Base-by-base conservation (phyloP, 1,284 basidiomycete genomes). In the Anthracocystis walkeri region DNA sequence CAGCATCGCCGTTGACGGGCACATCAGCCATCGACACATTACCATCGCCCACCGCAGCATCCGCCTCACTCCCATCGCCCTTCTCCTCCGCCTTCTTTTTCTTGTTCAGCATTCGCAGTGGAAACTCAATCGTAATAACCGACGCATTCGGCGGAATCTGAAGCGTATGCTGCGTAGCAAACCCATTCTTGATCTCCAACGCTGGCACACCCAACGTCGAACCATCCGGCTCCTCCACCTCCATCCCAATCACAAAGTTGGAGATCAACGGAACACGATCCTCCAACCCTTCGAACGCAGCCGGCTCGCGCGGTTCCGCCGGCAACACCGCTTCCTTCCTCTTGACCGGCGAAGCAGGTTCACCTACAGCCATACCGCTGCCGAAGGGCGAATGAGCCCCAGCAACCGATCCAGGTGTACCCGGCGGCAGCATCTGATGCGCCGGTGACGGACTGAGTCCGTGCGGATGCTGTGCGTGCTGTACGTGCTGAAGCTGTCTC, bases 61-160 rank as follows among this genome's bases (percentile, higher is more conserved):
- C 67, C 29, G 49, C 35, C 16, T 49, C 48, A 12, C 1, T 48
- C 11, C 18, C 62, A 4, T 35, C 20, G 40, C 44, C 58, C 25
- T 20, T 44, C 33, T 55, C 49, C 18, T 29, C 48, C 27, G 42
- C 6, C 46, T 49, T 54, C 11, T 29, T 0, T 33, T 60, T 57
- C 46, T 50, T 61, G 10, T 53, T 40, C 1, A 76, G 51, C 51
- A 69, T 62, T 1, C 69, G 44, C 1, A 76, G 59, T 14, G 68
- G 65, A 27, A 76, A 76, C 31, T 62, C 58, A 23, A 72, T 54
- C 16, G 65, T 62, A 12, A 68, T 65, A 21, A 54, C 61, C 18
- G 61, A 65, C 16, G 68, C 64, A 7, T 63, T 68, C 4, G 68
- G 68, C 45, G 74, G 61, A 12, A 76, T 64, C 44, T 72, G 74